These are phyloP conservation scores for Pichia sp. DNA, from an alignment of 1,139 yeast genomes.

Conservation along the genomic window DNA sequence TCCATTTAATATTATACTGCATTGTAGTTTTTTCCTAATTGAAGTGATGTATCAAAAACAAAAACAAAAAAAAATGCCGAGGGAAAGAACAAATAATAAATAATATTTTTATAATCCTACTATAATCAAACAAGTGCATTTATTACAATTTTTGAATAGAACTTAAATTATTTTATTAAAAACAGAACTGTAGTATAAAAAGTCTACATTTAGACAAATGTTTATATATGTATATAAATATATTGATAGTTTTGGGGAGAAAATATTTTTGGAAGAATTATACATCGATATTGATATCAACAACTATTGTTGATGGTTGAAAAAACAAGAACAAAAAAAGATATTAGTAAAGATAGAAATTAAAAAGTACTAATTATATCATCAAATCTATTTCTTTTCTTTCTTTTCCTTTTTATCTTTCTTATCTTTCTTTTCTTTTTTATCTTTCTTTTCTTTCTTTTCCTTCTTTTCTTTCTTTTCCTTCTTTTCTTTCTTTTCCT, in stretches of 20 bases:
- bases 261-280: not conserved
- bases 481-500: slow-evolving; percentile 36
- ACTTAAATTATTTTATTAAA: slow-evolving; percentile 7
- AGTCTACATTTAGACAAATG: slow-evolving; percentile 1
- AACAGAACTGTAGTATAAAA: slow-evolving; percentile 9
- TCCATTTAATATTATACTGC: too few relatives aligned
- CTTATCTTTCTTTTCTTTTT: slow-evolving; percentile 33
- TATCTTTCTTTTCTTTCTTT: slow-evolving; percentile 39
- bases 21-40: too few relatives aligned
- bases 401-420: slow-evolving; percentile 35
- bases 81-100: not conserved
- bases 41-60: too few relatives aligned
- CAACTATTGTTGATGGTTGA: not conserved
- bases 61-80: not conserved
- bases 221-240: not conserved
- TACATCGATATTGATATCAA: slow-evolving; percentile 1
- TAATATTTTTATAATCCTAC: too few relatives aligned
- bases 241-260: slow-evolving; percentile 3
- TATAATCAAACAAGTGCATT: too few relatives aligned
- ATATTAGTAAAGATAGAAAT: too few relatives aligned
- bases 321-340: not conserved
- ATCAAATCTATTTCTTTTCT: slow-evolving; percentile 21
- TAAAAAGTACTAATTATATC: slow-evolving; percentile 24
- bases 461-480: slow-evolving; percentile 35
- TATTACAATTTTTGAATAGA: too few relatives aligned